Base-by-base conservation (phyloP, 345 rosid species). In the Cardiospermum halicacabum region DNA sequence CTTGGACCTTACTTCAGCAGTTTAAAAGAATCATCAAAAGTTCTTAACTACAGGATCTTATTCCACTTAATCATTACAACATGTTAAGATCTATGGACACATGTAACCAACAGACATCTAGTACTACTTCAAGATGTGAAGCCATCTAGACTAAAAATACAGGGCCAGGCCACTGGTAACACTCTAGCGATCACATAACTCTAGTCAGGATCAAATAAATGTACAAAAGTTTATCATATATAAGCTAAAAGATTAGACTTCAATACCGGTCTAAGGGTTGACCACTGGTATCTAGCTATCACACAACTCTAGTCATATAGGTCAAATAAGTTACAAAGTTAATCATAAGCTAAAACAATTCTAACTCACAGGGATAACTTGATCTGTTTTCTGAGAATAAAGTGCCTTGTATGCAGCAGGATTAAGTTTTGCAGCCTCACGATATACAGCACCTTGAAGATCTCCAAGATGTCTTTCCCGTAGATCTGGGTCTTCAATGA, bases 391-490 rank as follows among this genome's bases (percentile, higher is more conserved):
- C 69, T 67, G 74, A 42, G 89, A 87, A 28, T 70, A 45, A 71
- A 84, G 74, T 66, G 96, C 91, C 68, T 82, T 64, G 73, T 84
- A 80, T 65, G 96, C 88, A 60, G 73, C 53, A 1, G 91, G 82
- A 34, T 68, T 58, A 53, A 74, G 18, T 70, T 72, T 66, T 1
- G 84, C 72, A 64, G 91, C 91, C 68, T 88, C 90, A 64, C 64
- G 79, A 49, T 77, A 63, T 28, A 76, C 72, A 69, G 79, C 75
- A 50, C 96, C 98, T 75, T 92, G 96, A 80, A 92, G 88, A 68
- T 84, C 91, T 26, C 98, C 98, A 58, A 86, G 73, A 77, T 89
- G 81, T 53, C 96, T 86, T 59, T 92, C 98, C 56, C 96, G 58
- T 7, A 92, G 68, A 42, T 73, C 85, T 48, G 68, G 74, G 74